Conservation (phyloP, 768 basidiomycete species). For the Russula sp. region DNA sequence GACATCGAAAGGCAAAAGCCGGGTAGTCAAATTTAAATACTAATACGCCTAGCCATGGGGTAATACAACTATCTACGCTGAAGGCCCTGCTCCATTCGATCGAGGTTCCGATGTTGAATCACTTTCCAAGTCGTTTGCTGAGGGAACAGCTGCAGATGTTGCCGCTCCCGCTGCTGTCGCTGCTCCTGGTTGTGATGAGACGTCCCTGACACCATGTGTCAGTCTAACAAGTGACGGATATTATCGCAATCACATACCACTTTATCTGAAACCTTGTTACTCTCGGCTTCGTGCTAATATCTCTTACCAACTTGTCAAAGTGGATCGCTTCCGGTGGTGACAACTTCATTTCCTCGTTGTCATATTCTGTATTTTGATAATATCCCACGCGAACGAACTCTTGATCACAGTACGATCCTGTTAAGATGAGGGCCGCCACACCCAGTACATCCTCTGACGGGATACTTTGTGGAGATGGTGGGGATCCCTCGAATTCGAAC, state of each 20-base stretch:
- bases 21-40: neutral
- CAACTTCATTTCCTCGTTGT: conserved; percentile 87
- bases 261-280: conserved; percentile 92
- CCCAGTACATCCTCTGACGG: conserved; percentile 90
- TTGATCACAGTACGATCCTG: conserved; percentile 92
- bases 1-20: neutral
- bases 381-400: conserved; percentile 99
- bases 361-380: conserved; percentile 99
- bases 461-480: conserved; percentile 82
- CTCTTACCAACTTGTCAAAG: conserved; percentile 79
- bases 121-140: conserved; percentile 59
- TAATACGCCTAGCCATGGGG: neutral
- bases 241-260: conserved; percentile 49
- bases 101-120: conserved; percentile 25
- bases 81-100: conserved; percentile 20
- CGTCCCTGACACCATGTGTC: conserved; percentile 20
- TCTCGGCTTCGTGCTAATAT: conserved; percentile 86
- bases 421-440: conserved; percentile 95
- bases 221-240: neutral
- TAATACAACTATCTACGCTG: neutral
- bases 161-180: conserved; percentile 56
- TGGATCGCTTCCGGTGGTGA: conserved; percentile 63
- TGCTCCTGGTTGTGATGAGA: conserved; percentile 44
- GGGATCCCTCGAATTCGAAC: conserved; percentile 89
- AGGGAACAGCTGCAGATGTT: conserved; percentile 69